Conservation (phyloP, 768 basidiomycete genomes). For the Suillus variegatus region DNA sequence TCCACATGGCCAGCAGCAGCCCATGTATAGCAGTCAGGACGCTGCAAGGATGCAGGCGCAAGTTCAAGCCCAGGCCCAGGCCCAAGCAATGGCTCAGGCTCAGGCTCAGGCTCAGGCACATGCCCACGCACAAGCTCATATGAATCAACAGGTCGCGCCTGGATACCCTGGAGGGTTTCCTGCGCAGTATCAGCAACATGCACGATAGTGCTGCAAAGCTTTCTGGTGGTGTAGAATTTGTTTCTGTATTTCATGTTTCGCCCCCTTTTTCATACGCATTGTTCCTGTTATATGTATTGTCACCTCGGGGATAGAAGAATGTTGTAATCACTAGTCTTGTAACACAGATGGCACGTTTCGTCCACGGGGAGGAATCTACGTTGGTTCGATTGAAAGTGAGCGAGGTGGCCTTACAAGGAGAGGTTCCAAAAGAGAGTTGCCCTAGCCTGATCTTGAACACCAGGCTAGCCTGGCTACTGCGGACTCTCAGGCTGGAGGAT, state of each 20-base stretch:
- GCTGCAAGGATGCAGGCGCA: constrained; percentile 43
- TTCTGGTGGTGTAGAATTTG: neutral
- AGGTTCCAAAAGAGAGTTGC: neutral
- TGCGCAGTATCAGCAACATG: constrained; percentile 32
- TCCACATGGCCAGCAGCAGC: constrained; percentile 34
- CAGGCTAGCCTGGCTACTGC: neutral
- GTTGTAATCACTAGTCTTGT: constrained; percentile 6
- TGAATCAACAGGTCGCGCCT: constrained; percentile 26
- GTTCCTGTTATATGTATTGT: constrained; percentile 1
- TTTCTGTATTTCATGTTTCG: neutral
- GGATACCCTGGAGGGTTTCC: constrained; percentile 32
- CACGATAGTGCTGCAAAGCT: constrained; percentile 21
- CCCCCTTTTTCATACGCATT: neutral
- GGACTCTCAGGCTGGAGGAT: neutral
- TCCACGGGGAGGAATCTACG: neutral
- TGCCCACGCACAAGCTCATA: constrained; percentile 24
- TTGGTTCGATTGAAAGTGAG: neutral
- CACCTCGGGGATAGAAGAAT: neutral
- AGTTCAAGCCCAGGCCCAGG: constrained; percentile 40
- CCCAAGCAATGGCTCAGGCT: constrained; percentile 42
- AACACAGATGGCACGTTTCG: neutral
- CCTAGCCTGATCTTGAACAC: neutral
- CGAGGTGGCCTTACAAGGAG: neutral
- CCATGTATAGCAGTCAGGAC: constrained; percentile 33
- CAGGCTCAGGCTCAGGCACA: constrained; percentile 34